Evolutionary conservation across 1,139 yeast genomes (phyloP).

Genomic region (Yamadazyma diospyri): DNA sequence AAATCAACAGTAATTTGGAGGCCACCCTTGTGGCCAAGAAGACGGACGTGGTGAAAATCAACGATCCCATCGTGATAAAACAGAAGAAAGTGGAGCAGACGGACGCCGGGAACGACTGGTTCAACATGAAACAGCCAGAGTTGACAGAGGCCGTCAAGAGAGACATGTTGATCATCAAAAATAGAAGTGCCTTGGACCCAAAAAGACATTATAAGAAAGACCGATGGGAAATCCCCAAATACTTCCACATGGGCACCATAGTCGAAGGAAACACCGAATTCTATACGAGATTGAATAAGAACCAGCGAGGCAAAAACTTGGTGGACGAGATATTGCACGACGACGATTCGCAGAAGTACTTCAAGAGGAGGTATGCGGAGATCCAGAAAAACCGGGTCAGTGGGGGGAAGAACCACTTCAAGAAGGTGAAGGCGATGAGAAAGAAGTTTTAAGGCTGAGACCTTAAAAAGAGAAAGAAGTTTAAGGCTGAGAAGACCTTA

Average conservation of each 20-base stretch:
- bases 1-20: conserved; percentile 30
- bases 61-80: conserved; percentile 46
- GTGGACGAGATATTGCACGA: conserved; percentile 82
- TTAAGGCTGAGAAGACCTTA: too few species aligned
- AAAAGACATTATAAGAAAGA: conserved; percentile 92
- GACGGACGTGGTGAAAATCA: conserved; percentile 30
- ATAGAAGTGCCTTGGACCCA: conserved; percentile 91
- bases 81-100: conserved; percentile 16
- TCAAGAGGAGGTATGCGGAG: conserved; percentile 78
- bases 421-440: conserved; percentile 62
- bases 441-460: conserved; percentile 42
- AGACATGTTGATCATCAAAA: conserved; percentile 74
- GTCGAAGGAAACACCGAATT: conserved; percentile 80
- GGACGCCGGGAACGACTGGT: conserved; percentile 68
- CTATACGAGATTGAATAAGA: conserved; percentile 64
- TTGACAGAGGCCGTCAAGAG: conserved; percentile 70
- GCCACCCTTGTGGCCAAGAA: conserved; percentile 13
- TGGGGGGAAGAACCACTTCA: conserved; percentile 70
- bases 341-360: conserved; percentile 66
- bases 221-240: conserved; percentile 75
- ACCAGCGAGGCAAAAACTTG: conserved; percentile 71
- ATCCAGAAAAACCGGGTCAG: conserved; percentile 73
- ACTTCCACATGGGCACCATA: conserved; percentile 85
- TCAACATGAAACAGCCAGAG: conserved; percentile 76
- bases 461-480: not conserved